phyloP scores from a whole-genome alignment of 305 asterid genomes.

The Coffea humblotiana region DNA sequence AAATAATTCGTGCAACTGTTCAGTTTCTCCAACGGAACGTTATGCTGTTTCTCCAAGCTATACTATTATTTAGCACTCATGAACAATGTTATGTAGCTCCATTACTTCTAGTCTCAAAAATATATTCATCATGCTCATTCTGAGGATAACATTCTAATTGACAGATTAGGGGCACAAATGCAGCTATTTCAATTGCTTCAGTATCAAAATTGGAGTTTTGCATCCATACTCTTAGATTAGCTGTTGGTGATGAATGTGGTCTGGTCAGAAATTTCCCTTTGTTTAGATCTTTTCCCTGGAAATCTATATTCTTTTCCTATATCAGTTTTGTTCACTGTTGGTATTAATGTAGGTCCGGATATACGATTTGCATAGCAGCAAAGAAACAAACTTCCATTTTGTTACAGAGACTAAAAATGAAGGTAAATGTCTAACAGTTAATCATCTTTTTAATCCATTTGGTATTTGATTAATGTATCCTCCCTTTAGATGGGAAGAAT shows the following conservation, averaged over 20 bases:
- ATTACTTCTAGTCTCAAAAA: neutral
- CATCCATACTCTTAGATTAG: constrained; percentile 64
- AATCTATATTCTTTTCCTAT: constrained; percentile 16
- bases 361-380: constrained; percentile 51
- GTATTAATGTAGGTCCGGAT: constrained; percentile 58
- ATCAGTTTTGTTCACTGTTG: constrained; percentile 29
- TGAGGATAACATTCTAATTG: constrained; percentile 32
- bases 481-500: neutral
- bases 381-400: constrained; percentile 50
- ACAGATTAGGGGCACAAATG: constrained; percentile 53
- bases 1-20: constrained; percentile 7
- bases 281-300: constrained; percentile 19
- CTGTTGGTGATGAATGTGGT: constrained; percentile 85
- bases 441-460: neutral
- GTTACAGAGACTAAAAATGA: constrained; percentile 62
- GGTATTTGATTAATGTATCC: constrained; percentile 3
- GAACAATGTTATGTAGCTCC: neutral
- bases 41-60: neutral
- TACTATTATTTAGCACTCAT: neutral
- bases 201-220: constrained; percentile 64
- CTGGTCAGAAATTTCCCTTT: constrained; percentile 63
- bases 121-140: neutral
- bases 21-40: neutral
- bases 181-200: constrained; percentile 51
- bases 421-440: constrained; percentile 50